phyloP scores from a whole-genome alignment of 2,329 filamentous ascomycete species.

The Diaporthe citriasiana region DNA sequence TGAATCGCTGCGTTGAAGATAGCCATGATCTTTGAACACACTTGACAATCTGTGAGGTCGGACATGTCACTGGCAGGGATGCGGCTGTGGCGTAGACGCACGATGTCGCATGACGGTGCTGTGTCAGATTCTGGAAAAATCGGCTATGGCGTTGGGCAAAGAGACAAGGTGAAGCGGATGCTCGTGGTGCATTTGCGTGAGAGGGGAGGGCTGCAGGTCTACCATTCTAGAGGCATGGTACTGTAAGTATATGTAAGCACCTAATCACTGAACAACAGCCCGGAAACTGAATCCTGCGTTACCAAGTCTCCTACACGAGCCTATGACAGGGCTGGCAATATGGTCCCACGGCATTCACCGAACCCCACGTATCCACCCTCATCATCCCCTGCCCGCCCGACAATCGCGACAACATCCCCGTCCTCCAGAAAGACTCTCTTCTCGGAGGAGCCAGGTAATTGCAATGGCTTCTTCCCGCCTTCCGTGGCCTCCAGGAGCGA shows the following conservation, averaged over 20 bases:
- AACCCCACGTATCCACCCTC: conserved; percentile 16
- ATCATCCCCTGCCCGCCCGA: conserved; percentile 12
- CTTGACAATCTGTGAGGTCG: not conserved
- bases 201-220: no score
- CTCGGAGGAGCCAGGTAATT: conserved; percentile 7
- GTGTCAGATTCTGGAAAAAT: not conserved
- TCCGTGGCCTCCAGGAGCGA: conserved; percentile 30
- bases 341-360: conserved; percentile 16
- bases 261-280: not conserved
- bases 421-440: conserved; percentile 17
- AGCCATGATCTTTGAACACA: not conserved
- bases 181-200: no score
- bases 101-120: not conserved
- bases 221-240: not conserved
- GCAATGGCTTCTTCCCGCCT: conserved; percentile 19
- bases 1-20: not conserved
- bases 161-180: no score
- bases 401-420: conserved; percentile 14
- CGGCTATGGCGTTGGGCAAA: no score
- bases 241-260: no score
- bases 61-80: not conserved
- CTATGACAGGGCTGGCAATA: conserved; percentile 27
- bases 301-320: not conserved
- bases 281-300: not conserved
- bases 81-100: not conserved